Percentiles rank a stretch among this genome's conserved stretches.
phyloP scores from a whole-genome alignment of 2,329 filamentous ascomycete genomes.

The Colletotrichum tamarilloi region DNA sequence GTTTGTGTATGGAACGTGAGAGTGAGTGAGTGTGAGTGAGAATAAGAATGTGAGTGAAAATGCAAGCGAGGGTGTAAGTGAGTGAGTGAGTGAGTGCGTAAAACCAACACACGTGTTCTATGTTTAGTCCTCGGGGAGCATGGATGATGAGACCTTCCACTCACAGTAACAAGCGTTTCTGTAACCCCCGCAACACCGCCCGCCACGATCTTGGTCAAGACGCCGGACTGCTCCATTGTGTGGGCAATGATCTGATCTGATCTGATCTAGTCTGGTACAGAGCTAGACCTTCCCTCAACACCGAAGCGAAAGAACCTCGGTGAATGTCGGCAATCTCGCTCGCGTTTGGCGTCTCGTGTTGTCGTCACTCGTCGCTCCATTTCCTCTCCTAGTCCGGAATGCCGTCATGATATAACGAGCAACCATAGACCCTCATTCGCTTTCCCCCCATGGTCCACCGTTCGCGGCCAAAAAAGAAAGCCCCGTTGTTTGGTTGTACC shows the following conservation, averaged over 20 bases:
- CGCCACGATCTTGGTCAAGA: constrained; percentile 23
- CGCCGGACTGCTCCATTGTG: constrained; percentile 14
- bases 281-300: neutral
- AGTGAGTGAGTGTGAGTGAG: neutral
- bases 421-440: neutral
- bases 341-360: neutral
- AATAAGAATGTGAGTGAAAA: too few species aligned
- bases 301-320: neutral
- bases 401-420: neutral
- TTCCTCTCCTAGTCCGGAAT: neutral
- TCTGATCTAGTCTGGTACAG: neutral
- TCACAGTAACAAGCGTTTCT: constrained; percentile 20
- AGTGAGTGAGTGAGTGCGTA: neutral
- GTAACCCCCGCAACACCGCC: constrained; percentile 28
- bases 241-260: neutral
- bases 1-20: neutral
- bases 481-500: neutral
- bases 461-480: too few species aligned
- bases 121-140: neutral
- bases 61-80: neutral
- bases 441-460: neutral
- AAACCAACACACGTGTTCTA: neutral
- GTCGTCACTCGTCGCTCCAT: neutral
- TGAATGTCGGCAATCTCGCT: neutral
- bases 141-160: neutral